phyloP scores from a whole-genome alignment of 2,329 filamentous ascomycete genomes.

The Aspergillus fijiensis region DNA sequence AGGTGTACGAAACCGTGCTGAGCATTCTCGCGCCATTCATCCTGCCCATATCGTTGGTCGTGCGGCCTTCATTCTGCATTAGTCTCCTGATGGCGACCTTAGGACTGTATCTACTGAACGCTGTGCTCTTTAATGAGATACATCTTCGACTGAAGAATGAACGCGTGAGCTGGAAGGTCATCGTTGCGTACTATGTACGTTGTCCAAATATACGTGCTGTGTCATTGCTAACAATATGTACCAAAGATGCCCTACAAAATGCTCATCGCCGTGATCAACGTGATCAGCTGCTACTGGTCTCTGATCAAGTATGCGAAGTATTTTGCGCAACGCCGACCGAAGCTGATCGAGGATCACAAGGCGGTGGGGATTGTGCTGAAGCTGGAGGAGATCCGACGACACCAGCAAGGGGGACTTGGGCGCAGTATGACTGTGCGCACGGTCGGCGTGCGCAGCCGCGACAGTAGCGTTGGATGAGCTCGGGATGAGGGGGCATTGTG shows the following conservation, averaged over 20 bases:
- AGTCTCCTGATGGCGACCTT: constrained; percentile 40
- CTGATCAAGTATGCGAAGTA: constrained; percentile 49
- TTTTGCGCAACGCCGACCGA: constrained; percentile 50
- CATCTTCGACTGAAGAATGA: constrained; percentile 49
- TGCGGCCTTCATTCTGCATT: constrained; percentile 43
- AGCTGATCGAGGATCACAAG: constrained; percentile 50
- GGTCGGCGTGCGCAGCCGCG: not conserved
- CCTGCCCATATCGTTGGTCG: constrained; percentile 47
- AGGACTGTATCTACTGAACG: constrained; percentile 46
- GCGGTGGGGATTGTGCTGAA: constrained; percentile 35
- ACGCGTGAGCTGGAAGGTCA: constrained; percentile 40
- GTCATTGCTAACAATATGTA: not conserved
- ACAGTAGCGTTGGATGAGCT: not conserved
- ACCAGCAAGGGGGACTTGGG: not conserved
- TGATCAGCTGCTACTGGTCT: constrained; percentile 43
- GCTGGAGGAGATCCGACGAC: constrained; percentile 17
- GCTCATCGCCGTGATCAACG: constrained; percentile 47
- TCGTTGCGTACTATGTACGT: constrained; percentile 42
- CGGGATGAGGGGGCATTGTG: too few species aligned
- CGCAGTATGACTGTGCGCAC: constrained; percentile 15
- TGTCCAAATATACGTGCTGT: accelerated
- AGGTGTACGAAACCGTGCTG: constrained; percentile 49
- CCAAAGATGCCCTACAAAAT: constrained; percentile 44
- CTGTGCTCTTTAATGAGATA: constrained; percentile 50
- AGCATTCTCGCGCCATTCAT: constrained; percentile 49